A percentile compares a stretch with the other conserved stretches of the same genome.
Conservation (phyloP, 371 early-diverging fungal species). For the Basidiobolus heterosporus region DNA sequence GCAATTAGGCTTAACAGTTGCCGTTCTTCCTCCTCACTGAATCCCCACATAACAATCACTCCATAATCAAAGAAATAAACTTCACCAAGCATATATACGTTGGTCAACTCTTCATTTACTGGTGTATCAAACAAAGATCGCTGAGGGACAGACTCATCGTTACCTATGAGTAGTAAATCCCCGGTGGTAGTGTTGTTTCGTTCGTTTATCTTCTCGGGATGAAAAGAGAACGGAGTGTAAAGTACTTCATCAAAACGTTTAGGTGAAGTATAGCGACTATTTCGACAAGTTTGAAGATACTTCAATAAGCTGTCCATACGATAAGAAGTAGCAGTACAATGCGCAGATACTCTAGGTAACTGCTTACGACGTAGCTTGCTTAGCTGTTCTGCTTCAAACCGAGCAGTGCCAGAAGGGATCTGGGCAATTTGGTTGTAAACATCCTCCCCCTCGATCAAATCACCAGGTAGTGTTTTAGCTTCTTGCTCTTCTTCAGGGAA, state of each 20-base stretch:
- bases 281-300: slow-evolving; percentile 16
- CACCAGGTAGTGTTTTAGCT: slow-evolving; percentile 12
- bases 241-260: slow-evolving; percentile 18
- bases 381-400: slow-evolving; percentile 38
- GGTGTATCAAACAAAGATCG: too few species aligned
- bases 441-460: slow-evolving; percentile 16
- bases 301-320: slow-evolving; percentile 22
- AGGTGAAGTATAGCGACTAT: slow-evolving; percentile 11
- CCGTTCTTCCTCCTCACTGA: slow-evolving; percentile 66
- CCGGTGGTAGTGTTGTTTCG: too few species aligned
- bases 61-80: slow-evolving; percentile 84
- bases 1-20: slow-evolving; percentile 54
- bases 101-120: too few species aligned
- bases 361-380: slow-evolving; percentile 13
- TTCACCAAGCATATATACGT: slow-evolving; percentile 23
- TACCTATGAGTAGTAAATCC: too few species aligned
- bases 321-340: slow-evolving; percentile 61
- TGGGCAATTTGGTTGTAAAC: slow-evolving; percentile 13
- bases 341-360: slow-evolving; percentile 64
- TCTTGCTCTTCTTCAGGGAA: slow-evolving; percentile 57
- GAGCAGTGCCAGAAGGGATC: slow-evolving; percentile 7
- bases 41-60: slow-evolving; percentile 90
- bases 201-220: too few species aligned
- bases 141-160: too few species aligned
- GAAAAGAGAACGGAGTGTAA: too few species aligned